Conservation (phyloP, 306 rosid genomes). For the Fragaria vesca region DNA sequence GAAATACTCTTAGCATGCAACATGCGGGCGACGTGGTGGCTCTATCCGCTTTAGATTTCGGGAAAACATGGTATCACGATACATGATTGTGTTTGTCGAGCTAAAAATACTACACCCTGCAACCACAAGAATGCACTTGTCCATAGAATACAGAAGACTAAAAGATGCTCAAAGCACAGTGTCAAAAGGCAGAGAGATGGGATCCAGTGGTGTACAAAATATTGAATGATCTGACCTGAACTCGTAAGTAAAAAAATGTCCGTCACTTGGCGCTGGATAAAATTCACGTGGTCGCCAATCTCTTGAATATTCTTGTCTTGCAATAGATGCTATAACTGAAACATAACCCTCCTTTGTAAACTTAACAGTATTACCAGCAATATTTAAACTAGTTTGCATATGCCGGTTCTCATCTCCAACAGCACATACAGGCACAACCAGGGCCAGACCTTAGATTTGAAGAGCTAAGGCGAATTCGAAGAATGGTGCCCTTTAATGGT, state of each 20-base stretch:
- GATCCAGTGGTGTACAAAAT: no score
- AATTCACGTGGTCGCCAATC: slow-evolving; percentile 79
- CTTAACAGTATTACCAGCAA: slow-evolving; percentile 87
- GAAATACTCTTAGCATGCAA: not conserved
- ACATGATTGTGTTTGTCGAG: not conserved
- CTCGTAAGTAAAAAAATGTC: slow-evolving; percentile 57
- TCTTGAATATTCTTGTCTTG: slow-evolving; percentile 68
- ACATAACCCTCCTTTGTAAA: slow-evolving; percentile 83
- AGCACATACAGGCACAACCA: slow-evolving; percentile 71
- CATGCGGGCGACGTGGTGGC: not conserved
- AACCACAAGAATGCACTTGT: slow-evolving; percentile 11
- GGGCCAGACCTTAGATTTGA: slow-evolving; percentile 31
- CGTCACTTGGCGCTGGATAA: slow-evolving; percentile 60
- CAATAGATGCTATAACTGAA: slow-evolving; percentile 70
- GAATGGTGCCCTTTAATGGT: no score
- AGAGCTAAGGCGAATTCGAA: no score
- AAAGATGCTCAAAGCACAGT: not conserved
- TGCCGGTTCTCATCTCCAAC: slow-evolving; percentile 82
- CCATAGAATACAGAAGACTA: not conserved
- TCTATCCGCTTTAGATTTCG: not conserved
- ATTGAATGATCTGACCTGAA: slow-evolving; percentile 50
- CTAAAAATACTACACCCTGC: slow-evolving; percentile 7
- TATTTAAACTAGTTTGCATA: slow-evolving; percentile 66
- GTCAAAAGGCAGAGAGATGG: not conserved
- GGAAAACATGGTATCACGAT: not conserved